Evolutionary conservation across 2,329 filamentous ascomycete species (phyloP), one percentile per base, ranked within the genome.

Genomic region (Sporothrix phasma): DNA sequence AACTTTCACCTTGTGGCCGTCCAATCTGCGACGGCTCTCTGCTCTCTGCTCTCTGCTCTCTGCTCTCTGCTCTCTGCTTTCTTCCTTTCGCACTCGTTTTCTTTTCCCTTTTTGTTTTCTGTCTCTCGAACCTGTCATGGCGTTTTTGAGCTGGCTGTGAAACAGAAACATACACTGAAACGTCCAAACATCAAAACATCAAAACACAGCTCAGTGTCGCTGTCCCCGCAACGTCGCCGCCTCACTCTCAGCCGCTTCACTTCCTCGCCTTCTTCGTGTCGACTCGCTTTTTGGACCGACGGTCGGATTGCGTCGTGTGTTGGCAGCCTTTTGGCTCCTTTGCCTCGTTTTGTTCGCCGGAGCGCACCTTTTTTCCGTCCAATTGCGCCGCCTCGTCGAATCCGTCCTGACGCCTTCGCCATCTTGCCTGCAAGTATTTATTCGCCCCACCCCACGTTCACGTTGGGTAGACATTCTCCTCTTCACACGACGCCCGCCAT

Each of bases 401-500:
- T 22, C 39, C 13, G 11, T 37, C 19, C 15, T n/a, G 5, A 31
- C 26, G 11, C 26, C 6, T 10, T 24, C 51, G 8, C 15, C 31
- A 15, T 56, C 34, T 56, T n/a, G n/a, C n/a, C n/a, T n/a, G n/a
- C n/a, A n/a, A n/a, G n/a, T n/a, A n/a, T n/a, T n/a, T 22, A 17
- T 22, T 8, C 7, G 17, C 2, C 41, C 43, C n/a, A n/a, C n/a
- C 47, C 24, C 39, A 3, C 58, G n/a, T 10, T 19, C 37, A 19
- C 19, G 43, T 17, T 39, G 37, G n/a, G n/a, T 51, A 34, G 34
- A 22, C 29, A n/a, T n/a, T 17, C 19, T 24, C 6, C 29, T 41
- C 15, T 13, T 24, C 64, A 64, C 41, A 43, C 26, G 19, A 17
- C 61, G 17, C 47, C 64, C 49, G n/a, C 62, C 41, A 64, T 64